A percentile compares a stretch with the other conserved stretches of the same genome.
These are phyloP conservation scores for Plasmodium malariae DNA, from an alignment of 169 alveolate species.

Conservation along the genomic window DNA sequence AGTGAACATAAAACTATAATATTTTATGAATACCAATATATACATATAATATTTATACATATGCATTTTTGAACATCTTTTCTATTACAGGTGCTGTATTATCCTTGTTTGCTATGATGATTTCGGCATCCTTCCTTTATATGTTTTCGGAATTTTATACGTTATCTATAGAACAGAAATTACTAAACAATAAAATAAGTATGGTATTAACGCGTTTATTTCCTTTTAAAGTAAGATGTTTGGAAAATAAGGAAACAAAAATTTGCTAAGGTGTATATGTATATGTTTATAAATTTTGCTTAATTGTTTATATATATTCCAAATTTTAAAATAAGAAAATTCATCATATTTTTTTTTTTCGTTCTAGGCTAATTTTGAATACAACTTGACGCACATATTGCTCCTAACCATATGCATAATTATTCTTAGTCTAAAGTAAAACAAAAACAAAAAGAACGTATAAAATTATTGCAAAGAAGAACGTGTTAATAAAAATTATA, in stretches of 20 bases:
- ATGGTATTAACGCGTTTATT: conserved; percentile 56
- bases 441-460: not conserved
- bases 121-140: conserved; percentile 72
- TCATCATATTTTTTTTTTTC: not conserved
- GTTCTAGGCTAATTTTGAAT: conserved; percentile 49
- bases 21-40: too few species aligned
- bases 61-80: not conserved
- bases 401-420: conserved; percentile 74
- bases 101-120: conserved; percentile 63
- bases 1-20: too few species aligned
- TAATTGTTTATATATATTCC: not conserved
- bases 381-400: conserved; percentile 71
- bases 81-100: conserved; percentile 59
- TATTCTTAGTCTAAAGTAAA: conserved; percentile 75
- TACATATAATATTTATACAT: too few species aligned
- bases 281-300: not conserved
- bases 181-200: conserved; percentile 60
- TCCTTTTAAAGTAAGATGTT: conserved; percentile 66
- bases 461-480: not conserved
- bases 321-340: conserved; percentile 1
- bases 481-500: too few species aligned
- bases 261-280: not conserved
- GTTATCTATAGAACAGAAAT: conserved; percentile 62
- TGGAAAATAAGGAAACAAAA: conserved; percentile 1
- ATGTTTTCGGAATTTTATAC: conserved; percentile 74